phyloP scores from a whole-genome alignment of 352 stramenopile genomes.

The Pythium scleroteichum region DNA sequence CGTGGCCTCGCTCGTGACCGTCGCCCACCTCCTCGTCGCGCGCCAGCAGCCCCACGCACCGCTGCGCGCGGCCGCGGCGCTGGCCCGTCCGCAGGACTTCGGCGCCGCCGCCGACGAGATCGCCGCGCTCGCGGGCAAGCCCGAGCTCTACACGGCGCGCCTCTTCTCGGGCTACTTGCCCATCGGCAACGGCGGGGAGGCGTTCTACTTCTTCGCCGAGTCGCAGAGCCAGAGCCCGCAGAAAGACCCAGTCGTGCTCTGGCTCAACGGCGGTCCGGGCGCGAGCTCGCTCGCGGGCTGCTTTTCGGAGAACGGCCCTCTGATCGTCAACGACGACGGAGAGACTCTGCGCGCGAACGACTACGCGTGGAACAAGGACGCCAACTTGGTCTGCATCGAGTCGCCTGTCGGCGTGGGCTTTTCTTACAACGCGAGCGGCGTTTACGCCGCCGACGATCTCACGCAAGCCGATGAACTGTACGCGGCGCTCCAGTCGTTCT shows the following conservation, averaged over 20 bases:
- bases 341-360: conserved; percentile 43
- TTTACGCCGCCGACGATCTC: conserved; percentile 78
- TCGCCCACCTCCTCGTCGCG: conserved; percentile 22
- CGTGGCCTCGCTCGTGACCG: conserved; percentile 21
- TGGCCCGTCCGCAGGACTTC: conserved; percentile 21
- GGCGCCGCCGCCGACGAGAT: conserved; percentile 51
- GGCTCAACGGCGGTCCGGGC: conserved; percentile 69
- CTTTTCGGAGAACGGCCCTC: conserved; percentile 70
- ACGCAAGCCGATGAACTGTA: conserved; percentile 79
- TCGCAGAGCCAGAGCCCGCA: conserved; percentile 45
- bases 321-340: conserved; percentile 63
- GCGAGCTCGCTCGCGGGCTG: conserved; percentile 58
- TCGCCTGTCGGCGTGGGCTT: conserved; percentile 69
- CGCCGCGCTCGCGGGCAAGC: conserved; percentile 39
- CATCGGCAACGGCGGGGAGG: conserved; percentile 51
- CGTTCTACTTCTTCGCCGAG: conserved; percentile 74
- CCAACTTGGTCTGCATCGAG: conserved; percentile 64
- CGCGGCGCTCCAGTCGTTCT: conserved; percentile 81
- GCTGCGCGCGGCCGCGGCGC: not conserved
- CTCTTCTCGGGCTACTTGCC: conserved; percentile 66
- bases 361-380: conserved; percentile 57
- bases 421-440: conserved; percentile 54
- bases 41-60: not conserved
- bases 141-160: conserved; percentile 45
- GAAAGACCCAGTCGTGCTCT: conserved; percentile 58